A percentile compares a stretch with the other conserved stretches of the same genome.
phyloP scores from a whole-genome alignment of 306 rosid genomes.

The Ormosia semicastrata region DNA sequence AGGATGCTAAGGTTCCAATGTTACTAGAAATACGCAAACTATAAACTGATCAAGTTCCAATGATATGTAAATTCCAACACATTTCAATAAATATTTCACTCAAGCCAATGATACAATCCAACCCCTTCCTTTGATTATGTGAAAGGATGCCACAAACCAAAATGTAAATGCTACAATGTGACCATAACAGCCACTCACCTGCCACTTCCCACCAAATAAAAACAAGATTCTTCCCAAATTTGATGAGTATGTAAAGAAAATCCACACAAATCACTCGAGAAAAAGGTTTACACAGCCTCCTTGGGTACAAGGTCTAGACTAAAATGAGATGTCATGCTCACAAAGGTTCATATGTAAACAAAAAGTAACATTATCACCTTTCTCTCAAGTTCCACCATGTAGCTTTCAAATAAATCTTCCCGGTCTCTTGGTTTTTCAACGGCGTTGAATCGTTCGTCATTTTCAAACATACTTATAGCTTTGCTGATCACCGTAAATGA shows the following conservation, averaged over 20 bases:
- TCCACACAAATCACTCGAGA: background rate
- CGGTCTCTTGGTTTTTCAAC: conserved; percentile 84
- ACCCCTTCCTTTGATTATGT: background rate
- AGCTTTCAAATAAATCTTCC: conserved; percentile 96
- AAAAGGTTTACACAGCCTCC: conserved; percentile 18
- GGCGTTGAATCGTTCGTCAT: conserved; percentile 89
- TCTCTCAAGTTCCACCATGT: conserved; percentile 95
- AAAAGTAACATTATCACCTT: conserved; percentile 57
- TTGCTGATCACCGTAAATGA: conserved; percentile 64
- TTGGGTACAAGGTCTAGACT: conserved; percentile 19
- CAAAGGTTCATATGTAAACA: conserved; percentile 2
- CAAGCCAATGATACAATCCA: background rate
- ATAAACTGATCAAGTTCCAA: too few relatives aligned
- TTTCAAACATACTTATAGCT: conserved; percentile 88
- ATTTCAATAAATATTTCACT: background rate
- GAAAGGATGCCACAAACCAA: background rate
- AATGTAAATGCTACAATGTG: background rate
- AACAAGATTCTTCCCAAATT: background rate
- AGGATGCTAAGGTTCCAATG: too few relatives aligned
- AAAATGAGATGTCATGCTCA: conserved; percentile 3
- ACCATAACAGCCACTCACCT: background rate
- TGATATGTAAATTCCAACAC: too few relatives aligned
- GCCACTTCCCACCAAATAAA: background rate
- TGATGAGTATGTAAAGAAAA: background rate
- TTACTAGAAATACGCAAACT: too few relatives aligned